A percentile compares a stretch with the other conserved stretches of the same genome.
Evolutionary conservation across 495 filamentous ascomycete species (phyloP).

Genomic region (Friedmanniomyces simplex): DNA sequence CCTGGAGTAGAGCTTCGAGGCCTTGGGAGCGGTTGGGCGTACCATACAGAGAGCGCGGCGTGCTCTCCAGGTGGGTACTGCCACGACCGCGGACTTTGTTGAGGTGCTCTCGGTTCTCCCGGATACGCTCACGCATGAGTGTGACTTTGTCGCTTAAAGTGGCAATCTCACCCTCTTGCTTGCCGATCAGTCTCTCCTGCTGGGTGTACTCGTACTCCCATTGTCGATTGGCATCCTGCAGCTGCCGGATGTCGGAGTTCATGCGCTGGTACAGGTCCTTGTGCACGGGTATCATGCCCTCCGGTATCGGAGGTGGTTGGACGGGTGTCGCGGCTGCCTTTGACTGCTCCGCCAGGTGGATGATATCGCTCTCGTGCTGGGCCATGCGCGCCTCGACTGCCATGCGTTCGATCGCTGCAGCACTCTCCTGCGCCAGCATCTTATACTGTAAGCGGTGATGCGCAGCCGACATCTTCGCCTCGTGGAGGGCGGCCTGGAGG

Average conservation of each 20-base stretch:
- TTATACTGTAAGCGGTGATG: conserved; percentile 91
- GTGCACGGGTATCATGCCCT: conserved; percentile 18
- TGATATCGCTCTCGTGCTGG: conserved; percentile 78
- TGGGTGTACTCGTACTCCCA: conserved; percentile 25
- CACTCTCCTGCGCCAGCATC: conserved; percentile 73
- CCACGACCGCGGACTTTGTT: conserved; percentile 46
- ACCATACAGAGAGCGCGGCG: conserved; percentile 17
- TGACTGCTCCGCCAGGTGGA: conserved; percentile 50
- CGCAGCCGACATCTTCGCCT: conserved; percentile 69
- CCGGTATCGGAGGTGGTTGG: conserved; percentile 19
- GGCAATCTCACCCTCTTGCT: conserved; percentile 56
- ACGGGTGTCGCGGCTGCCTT: conserved; percentile 34
- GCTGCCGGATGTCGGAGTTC: conserved; percentile 13
- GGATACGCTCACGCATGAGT: conserved; percentile 67
- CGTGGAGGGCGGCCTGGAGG: conserved; percentile 42
- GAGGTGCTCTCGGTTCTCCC: conserved; percentile 77
- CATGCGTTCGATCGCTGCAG: conserved; percentile 75
- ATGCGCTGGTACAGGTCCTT: conserved; percentile 20
- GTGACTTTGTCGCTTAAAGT: conserved; percentile 58
- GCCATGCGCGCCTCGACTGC: conserved; percentile 89
- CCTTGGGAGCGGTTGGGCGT: conserved; percentile 30
- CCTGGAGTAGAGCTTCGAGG: conserved; percentile 64
- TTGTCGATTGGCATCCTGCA: conserved; percentile 6
- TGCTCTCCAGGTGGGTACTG: conserved; percentile 6
- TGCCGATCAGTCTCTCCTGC: conserved; percentile 61